Base-by-base conservation (phyloP, 495 filamentous ascomycete genomes). In the Penicillium crystallinum region DNA sequence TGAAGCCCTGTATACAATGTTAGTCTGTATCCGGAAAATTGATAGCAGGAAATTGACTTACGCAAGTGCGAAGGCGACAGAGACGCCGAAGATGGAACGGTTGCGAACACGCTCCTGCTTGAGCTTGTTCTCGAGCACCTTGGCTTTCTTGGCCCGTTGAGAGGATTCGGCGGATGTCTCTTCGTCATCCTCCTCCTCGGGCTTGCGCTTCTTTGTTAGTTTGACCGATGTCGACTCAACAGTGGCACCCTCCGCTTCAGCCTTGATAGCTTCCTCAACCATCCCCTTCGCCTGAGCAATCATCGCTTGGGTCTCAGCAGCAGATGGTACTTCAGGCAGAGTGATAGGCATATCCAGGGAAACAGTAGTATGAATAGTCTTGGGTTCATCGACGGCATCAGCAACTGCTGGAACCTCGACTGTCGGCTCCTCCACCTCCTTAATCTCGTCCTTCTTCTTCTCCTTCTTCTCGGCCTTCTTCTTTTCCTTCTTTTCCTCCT, bases 251-350 rank as follows among this genome's bases (percentile, higher is more conserved):
- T 72, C 73, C 15, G 45, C 37, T 27, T 83, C 77, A 39, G 81
- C 66, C 54, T 84, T 81, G 40, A 76, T 77, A 36, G 89, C 90
- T 47, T 88, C 87, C 45, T 87, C 81, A 6, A 97, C 93, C 90
- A 97, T 96, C 56, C 83, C 82, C 66, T 87, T 90, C 6, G 93
- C 93, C 66, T 88, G 80, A 40, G 81, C 85, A 39, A 97, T 84
- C 86, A 97, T 88, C 29, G 84, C 77, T 49, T 87, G 76, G 0
- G 91, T 83, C 45, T 87, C 84, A 35, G 88, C 87, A 3, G 87
- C 80, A 9, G 86, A 77, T 0, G 88, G 87, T 9, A 89, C 69
- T 34, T 90, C 83, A 14, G 85, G 83, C 10, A 77, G 72, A 11
- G 74, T 77, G 11, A 85, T 76, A 10, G 89, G 86, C 69, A 88